A percentile compares a stretch with the other conserved stretches of the same genome.
Conservation (phyloP, 805 yeast species). For the Hanseniaspora vineae region DNA sequence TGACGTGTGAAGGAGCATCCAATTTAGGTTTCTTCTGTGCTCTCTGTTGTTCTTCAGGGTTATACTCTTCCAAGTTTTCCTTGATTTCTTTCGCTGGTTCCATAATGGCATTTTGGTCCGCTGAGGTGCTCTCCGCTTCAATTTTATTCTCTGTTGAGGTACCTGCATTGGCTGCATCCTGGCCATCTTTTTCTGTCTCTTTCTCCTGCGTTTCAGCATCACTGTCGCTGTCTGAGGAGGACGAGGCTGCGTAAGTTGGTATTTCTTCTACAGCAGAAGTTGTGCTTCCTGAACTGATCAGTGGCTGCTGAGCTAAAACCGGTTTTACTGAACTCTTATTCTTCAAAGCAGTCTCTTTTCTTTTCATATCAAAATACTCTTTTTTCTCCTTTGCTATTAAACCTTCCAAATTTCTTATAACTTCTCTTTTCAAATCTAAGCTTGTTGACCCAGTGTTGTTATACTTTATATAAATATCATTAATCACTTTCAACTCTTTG, state of each 20-base stretch:
- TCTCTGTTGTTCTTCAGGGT: constrained; percentile 8
- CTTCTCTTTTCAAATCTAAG: constrained; percentile 16
- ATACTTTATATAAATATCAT: constrained; percentile 16
- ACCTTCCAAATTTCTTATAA: constrained; percentile 15
- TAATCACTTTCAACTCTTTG: constrained; percentile 18
- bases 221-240: constrained; percentile 8
- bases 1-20: constrained; percentile 6
- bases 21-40: constrained; percentile 6
- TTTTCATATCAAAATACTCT: constrained; percentile 19
- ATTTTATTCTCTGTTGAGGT: too few species aligned
- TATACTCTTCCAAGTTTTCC: constrained; percentile 2
- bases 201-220: constrained; percentile 1
- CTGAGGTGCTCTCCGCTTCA: not conserved
- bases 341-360: constrained; percentile 6
- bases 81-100: constrained; percentile 2
- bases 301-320: constrained; percentile 7
- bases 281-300: not conserved
- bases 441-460: constrained; percentile 1
- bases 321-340: constrained; percentile 13
- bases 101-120: constrained; percentile 3
- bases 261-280: constrained; percentile 9
- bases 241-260: constrained; percentile 18
- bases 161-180: not conserved
- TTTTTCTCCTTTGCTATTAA: constrained; percentile 15
- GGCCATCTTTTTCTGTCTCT: not conserved